A percentile compares a stretch with the other conserved stretches of the same genome.
Evolutionary conservation across 495 filamentous ascomycete species (phyloP).

Genomic region (Penicillium samsonianum): DNA sequence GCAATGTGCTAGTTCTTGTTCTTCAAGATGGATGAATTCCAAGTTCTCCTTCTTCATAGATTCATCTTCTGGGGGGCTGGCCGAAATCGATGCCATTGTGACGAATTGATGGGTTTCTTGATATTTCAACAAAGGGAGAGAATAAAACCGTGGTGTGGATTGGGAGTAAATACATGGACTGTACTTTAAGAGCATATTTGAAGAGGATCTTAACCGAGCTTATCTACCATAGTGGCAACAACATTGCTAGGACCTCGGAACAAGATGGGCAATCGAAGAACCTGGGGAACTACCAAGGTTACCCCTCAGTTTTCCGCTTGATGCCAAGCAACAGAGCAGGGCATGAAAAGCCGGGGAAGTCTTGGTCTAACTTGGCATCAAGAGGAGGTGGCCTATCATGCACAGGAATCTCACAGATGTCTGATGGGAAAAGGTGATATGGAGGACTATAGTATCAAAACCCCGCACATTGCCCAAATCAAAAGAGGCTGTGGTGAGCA

Average conservation of each 20-base stretch:
- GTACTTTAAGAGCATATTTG: not conserved
- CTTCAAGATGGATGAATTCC: not conserved
- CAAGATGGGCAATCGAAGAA: not conserved
- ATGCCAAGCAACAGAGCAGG: not conserved
- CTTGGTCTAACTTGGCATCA: slow-evolving; percentile 1
- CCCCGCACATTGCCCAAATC: slow-evolving; percentile 1
- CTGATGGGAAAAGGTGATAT: not conserved
- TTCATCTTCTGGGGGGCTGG: not conserved
- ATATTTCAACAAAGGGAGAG: not conserved
- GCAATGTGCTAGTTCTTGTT: not conserved
- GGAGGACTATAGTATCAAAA: not conserved
- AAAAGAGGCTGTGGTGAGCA: not conserved
- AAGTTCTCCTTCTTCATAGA: not conserved
- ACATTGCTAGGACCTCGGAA: not conserved
- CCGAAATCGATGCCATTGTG: not conserved
- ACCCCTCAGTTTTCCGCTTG: not conserved
- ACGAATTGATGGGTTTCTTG: not conserved
- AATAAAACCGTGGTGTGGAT: not conserved
- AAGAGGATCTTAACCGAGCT: not conserved
- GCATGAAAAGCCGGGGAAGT: not conserved
- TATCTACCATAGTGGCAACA: not conserved
- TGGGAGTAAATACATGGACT: no score
- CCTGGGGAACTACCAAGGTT: not conserved
- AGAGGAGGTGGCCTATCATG: not conserved
- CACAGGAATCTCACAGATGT: not conserved